Evolutionary conservation across 2,329 filamentous ascomycete genomes (phyloP).

Genomic region (Macrophomina pseudophaseolina): DNA sequence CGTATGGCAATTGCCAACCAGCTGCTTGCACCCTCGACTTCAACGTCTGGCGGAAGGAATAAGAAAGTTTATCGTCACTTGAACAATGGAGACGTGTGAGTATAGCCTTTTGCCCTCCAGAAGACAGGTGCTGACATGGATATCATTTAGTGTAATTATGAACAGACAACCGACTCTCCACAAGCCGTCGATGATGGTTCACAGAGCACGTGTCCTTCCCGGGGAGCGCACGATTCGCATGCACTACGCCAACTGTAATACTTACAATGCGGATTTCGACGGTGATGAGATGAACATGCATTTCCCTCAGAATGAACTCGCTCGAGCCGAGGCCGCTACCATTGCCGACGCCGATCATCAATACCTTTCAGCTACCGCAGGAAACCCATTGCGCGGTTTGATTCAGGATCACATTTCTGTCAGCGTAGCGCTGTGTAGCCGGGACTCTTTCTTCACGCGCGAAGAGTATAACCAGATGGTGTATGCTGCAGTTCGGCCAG

Average conservation of each 20-base stretch:
- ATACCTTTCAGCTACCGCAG: slow-evolving; percentile 91
- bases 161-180: slow-evolving; percentile 97
- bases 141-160: slow-evolving; percentile 72
- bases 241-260: slow-evolving; percentile 99
- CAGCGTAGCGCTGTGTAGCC: slow-evolving; percentile 85
- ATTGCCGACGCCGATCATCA: slow-evolving; percentile 97
- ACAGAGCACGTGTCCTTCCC: slow-evolving; percentile 87
- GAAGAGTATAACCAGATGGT: slow-evolving; percentile 93
- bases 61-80: slow-evolving; percentile 98
- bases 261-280: slow-evolving; percentile 99
- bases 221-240: slow-evolving; percentile 98
- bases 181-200: slow-evolving; percentile 99
- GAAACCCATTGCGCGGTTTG: slow-evolving; percentile 89
- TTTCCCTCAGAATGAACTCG: slow-evolving; percentile 96
- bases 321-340: slow-evolving; percentile 87
- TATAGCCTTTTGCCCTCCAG: too few species aligned
- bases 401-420: slow-evolving; percentile 99
- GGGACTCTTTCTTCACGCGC: slow-evolving; percentile 87
- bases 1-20: slow-evolving; percentile 90
- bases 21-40: slow-evolving; percentile 81
- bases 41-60: slow-evolving; percentile 75
- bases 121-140: too few species aligned
- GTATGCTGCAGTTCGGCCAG: slow-evolving; percentile 86
- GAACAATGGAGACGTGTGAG: slow-evolving; percentile 83
- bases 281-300: slow-evolving; percentile 99